Base-by-base conservation (phyloP, 2,329 filamentous ascomycete species). In the Dothistroma pini region DNA sequence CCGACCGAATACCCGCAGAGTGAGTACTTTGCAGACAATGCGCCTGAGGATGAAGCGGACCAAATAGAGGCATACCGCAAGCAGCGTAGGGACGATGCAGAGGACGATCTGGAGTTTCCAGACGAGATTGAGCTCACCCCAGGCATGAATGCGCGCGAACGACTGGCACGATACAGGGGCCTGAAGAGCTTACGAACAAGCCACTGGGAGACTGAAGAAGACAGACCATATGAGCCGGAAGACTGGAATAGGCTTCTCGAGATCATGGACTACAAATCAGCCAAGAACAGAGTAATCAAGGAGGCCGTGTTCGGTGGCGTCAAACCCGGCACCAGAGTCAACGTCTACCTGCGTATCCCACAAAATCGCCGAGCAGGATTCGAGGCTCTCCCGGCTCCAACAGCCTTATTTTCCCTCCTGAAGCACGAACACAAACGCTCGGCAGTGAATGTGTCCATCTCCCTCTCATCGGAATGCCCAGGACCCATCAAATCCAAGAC, bases 51-150 rank as follows among this genome's bases (percentile, higher is more conserved):
- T 64, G 92, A 96, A 71, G 89, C 89, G 1, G 83, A 87, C 69
- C 87, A 96, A 72, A 82, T 99, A 47, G 90, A 87, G 58, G 89
- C 89, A 50, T 99, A 92, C 77, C 87, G 95, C 44, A 83, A 85
- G 56, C 86, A 87, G 65, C 91, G 92, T 71, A 86, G 87, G 56
- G 86, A 87, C 25, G 93, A 97, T 68, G 91, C 87, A 4, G 85
- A 93, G 54, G 93, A 97, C 14, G 95, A 99, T 75, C 85, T 90
- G 58, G 93, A 97, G 75, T 99, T 97, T 75, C 95, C 95, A 0
- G 95, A 99, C 67, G 95, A 99, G 76, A 95, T 99, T 60, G 96
- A 99, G 75, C 81, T 99, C 57, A 91, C 90, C 67, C 95, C 96
- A 0, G 85, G 93, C 57, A 91, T 96, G 3, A 82, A 91, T 50